Conservation (phyloP, 225 moss, liverwort and hornwort genomes). For the Pseudisothecium myosuroides region DNA sequence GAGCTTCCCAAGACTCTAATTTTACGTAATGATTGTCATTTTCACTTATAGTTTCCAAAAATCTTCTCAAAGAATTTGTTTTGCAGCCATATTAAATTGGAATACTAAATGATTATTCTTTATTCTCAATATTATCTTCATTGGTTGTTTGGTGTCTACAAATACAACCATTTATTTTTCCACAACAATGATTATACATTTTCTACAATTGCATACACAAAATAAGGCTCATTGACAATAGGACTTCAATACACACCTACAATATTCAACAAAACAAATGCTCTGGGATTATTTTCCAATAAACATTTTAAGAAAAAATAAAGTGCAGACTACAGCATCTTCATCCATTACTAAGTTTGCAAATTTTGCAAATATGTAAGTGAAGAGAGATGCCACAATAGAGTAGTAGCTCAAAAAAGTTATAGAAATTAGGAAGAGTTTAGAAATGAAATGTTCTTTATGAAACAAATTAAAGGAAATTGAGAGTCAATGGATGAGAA, state of each 20-base stretch:
- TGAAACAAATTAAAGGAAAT: too few species aligned
- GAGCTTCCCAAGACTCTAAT: neutral
- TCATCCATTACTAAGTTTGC: fast-evolving
- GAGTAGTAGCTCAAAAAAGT: neutral
- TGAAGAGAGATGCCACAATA: neutral
- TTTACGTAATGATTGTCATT: neutral
- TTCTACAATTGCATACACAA: neutral
- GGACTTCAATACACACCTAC: neutral
- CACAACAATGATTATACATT: neutral
- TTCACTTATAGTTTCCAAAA: neutral
- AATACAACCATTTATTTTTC: neutral
- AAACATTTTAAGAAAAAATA: too few species aligned
- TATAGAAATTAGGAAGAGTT: neutral
- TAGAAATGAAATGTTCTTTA: neutral
- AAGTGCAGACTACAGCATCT: neutral
- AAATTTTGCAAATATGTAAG: neutral
- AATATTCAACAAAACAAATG: neutral
- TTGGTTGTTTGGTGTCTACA: neutral
- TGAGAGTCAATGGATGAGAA: too few species aligned
- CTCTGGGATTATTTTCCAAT: neutral
- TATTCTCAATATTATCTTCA: neutral
- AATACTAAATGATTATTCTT: neutral
- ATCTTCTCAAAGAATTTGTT: neutral
- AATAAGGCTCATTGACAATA: neutral
- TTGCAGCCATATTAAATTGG: neutral